These are phyloP conservation scores for Stromatinia cepivora DNA, from an alignment of 2,329 filamentous ascomycete species.

Conservation along the genomic window DNA sequence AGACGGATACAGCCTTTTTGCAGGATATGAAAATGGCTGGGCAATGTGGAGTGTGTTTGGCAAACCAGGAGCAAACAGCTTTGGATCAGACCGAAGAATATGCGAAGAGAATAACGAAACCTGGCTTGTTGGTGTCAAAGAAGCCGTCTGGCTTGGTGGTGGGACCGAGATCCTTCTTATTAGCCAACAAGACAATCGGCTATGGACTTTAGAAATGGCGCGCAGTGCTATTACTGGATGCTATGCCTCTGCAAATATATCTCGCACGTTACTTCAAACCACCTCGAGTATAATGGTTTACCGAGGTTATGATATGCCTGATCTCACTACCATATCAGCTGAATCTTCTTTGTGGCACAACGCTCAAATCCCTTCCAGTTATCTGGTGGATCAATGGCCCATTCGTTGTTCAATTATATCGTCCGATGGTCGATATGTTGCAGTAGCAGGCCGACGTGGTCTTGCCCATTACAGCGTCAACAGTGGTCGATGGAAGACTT, in stretches of 20 bases:
- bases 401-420: slow-evolving; percentile 86
- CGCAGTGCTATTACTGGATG: slow-evolving; percentile 91
- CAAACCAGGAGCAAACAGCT: slow-evolving; percentile 83
- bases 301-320: slow-evolving; percentile 85
- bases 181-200: slow-evolving; percentile 67
- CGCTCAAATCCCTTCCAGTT: slow-evolving; percentile 78
- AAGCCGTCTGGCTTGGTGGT: slow-evolving; percentile 83
- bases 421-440: slow-evolving; percentile 88
- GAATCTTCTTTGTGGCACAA: slow-evolving; percentile 96
- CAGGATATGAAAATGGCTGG: slow-evolving; percentile 90
- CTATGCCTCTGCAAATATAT: slow-evolving; percentile 87
- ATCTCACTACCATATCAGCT: slow-evolving; percentile 86
- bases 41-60: slow-evolving; percentile 97
- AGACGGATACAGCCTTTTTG: slow-evolving; percentile 94
- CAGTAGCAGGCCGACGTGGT: slow-evolving; percentile 89
- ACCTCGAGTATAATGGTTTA: slow-evolving; percentile 89
- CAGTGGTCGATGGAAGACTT: slow-evolving; percentile 94
- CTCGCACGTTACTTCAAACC: slow-evolving; percentile 84
- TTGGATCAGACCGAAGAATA: slow-evolving; percentile 65
- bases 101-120: slow-evolving; percentile 70
- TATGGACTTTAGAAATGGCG: slow-evolving; percentile 90
- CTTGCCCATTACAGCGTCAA: slow-evolving; percentile 94
- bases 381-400: slow-evolving; percentile 91
- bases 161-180: slow-evolving; percentile 83
- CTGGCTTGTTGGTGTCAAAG: slow-evolving; percentile 78